Percentiles rank a stretch among this genome's conserved stretches.
These are phyloP conservation scores for Mycosphaerella sp. DNA, from an alignment of 2,329 filamentous ascomycete species.

Conservation along the genomic window DNA sequence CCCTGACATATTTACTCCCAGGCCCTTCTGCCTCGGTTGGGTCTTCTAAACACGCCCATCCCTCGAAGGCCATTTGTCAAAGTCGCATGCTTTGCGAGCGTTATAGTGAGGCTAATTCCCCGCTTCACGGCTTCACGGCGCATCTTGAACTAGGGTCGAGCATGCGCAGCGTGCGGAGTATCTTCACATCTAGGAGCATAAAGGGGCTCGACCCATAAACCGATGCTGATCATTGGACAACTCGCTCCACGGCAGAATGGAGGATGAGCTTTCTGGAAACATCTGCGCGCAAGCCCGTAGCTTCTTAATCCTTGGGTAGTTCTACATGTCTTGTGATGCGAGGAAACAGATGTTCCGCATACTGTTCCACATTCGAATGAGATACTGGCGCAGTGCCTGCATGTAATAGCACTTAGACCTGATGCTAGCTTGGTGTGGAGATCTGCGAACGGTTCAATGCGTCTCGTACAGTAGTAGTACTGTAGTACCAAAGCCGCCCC, in stretches of 20 bases:
- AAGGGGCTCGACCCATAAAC: slow-evolving; percentile 3
- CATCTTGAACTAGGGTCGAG: slow-evolving; percentile 1
- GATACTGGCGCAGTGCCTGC: background rate
- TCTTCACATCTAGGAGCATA: slow-evolving; percentile 1
- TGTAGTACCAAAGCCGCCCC: background rate
- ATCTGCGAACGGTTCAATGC: background rate
- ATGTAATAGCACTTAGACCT: background rate
- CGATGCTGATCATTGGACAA: background rate
- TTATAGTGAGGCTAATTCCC: slow-evolving; percentile 4
- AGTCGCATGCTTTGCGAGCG: slow-evolving; percentile 1
- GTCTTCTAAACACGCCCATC: background rate
- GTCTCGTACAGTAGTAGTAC: background rate
- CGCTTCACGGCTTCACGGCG: slow-evolving; percentile 1
- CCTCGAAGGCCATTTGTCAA: background rate
- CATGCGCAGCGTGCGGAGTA: background rate
- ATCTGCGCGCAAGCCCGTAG: background rate
- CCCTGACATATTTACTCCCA: background rate
- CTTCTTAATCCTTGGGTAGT: background rate
- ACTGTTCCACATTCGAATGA: background rate
- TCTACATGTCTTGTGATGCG: slow-evolving; percentile 1
- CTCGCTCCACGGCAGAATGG: background rate
- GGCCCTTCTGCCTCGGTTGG: background rate
- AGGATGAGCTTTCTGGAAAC: background rate
- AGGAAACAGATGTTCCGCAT: background rate
- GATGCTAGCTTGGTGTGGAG: background rate